phyloP scores from a whole-genome alignment of 2,329 filamentous ascomycete species.

The Lasiodiplodia gonubiensis region DNA sequence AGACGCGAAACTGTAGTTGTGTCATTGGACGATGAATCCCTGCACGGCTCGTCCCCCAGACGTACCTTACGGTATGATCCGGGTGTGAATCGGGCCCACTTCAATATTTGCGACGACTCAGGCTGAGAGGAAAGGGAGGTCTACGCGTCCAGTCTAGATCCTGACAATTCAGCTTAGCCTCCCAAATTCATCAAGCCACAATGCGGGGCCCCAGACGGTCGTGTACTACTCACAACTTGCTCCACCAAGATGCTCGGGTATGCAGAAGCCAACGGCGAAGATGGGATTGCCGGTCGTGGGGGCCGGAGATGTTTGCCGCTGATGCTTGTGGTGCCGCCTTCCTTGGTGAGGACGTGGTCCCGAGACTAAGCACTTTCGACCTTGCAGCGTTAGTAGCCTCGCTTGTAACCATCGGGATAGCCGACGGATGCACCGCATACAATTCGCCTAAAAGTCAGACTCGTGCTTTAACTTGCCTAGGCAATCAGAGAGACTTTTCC shows the following conservation, averaged over 20 bases:
- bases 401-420: background rate
- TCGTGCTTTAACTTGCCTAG: background rate
- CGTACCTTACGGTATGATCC: background rate
- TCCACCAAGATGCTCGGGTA: background rate
- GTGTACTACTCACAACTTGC: background rate
- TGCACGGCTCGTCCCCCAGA: slow-evolving; percentile 15
- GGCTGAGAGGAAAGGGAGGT: background rate
- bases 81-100: slow-evolving; percentile 13
- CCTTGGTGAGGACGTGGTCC: slow-evolving; percentile 12
- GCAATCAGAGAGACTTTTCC: background rate
- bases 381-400: background rate
- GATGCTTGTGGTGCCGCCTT: background rate
- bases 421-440: background rate
- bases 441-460: slow-evolving; percentile 8
- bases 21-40: slow-evolving; percentile 13
- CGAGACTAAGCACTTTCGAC: slow-evolving; percentile 15
- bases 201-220: slow-evolving; percentile 27
- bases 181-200: slow-evolving; percentile 11
- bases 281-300: slow-evolving; percentile 4
- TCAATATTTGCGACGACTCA: background rate
- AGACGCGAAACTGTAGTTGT: slow-evolving; percentile 8
- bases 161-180: background rate
- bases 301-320: background rate
- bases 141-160: slow-evolving; percentile 12
- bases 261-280: background rate